Conservation (phyloP, 176 grass and related monocot species). For the Echinochloa phyllopogon region DNA sequence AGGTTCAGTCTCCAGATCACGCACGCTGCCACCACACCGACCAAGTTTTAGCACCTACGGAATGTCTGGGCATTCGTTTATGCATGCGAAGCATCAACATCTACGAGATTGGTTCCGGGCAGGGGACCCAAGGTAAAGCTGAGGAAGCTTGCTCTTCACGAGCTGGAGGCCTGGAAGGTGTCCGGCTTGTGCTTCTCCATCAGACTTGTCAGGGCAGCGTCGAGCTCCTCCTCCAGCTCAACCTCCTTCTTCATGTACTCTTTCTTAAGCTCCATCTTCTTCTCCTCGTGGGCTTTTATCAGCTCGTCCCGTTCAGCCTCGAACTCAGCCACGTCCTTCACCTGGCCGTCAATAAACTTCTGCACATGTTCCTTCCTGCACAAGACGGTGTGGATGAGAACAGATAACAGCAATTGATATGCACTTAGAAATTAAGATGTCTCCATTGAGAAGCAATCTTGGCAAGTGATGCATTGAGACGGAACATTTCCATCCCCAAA, state of each 20-base stretch:
- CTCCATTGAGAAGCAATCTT: slow-evolving; percentile 9
- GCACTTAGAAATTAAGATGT: neutral
- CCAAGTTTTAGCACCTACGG: neutral
- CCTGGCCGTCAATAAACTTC: slow-evolving; percentile 66
- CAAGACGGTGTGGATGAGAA: neutral
- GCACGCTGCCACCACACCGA: neutral
- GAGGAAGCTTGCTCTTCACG: neutral
- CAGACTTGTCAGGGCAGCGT: slow-evolving; percentile 51
- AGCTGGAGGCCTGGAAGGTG: slow-evolving; percentile 56
- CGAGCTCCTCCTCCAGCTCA: slow-evolving; percentile 61
- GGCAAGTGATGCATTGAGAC: neutral
- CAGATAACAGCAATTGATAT: neutral
- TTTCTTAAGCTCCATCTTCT: slow-evolving; percentile 54
- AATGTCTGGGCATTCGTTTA: neutral
- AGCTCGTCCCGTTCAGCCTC: slow-evolving; percentile 57
- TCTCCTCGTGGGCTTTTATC: slow-evolving; percentile 58
- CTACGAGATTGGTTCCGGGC: neutral
- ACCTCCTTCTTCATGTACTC: slow-evolving; percentile 72
- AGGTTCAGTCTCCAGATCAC: slow-evolving; percentile 23
- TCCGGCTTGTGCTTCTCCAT: slow-evolving; percentile 79
- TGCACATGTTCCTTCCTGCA: slow-evolving; percentile 66
- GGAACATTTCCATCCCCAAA: slow-evolving; percentile 18
- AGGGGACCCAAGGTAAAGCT: neutral
- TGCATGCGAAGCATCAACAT: neutral
- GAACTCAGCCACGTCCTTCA: slow-evolving; percentile 68